phyloP scores from a whole-genome alignment of 257 asterid genomes.

The Gentiana dahurica region DNA sequence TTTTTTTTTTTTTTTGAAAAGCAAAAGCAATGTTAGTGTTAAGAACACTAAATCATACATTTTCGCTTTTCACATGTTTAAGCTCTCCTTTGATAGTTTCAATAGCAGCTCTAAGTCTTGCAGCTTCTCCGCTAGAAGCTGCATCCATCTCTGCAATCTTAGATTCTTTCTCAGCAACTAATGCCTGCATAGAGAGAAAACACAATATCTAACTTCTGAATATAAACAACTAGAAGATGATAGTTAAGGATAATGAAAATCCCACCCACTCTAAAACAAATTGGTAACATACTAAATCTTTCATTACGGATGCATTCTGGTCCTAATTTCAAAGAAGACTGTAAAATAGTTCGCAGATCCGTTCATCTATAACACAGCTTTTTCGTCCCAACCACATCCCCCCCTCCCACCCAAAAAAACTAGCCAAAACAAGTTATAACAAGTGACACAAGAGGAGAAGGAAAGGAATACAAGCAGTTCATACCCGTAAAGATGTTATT shows the following conservation, averaged over 20 bases:
- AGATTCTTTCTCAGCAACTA: constrained; percentile 73
- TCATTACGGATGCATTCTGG: too few species aligned
- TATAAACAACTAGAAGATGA: constrained; percentile 7
- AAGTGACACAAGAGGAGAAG: too few species aligned
- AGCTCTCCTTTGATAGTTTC: constrained; percentile 86
- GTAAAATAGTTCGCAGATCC: background rate
- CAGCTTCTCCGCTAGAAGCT: constrained; percentile 97
- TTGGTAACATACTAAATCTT: too few species aligned
- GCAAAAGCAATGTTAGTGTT: too few species aligned
- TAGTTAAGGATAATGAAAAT: constrained; percentile 5
- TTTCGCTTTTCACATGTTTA: constrained; percentile 49
- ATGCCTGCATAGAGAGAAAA: constrained; percentile 34
- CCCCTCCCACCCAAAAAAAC: too few species aligned
- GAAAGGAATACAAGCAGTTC: constrained; percentile 14
- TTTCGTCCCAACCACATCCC: too few species aligned
- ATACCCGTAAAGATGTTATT: constrained; percentile 74
- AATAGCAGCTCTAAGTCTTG: constrained; percentile 79
- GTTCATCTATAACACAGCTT: background rate
- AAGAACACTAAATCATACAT: constrained; percentile 30
- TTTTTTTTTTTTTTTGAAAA: background rate
- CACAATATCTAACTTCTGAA: constrained; percentile 8
- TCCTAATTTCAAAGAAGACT: too few species aligned
- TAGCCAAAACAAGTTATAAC: too few species aligned
- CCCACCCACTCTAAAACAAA: too few species aligned
- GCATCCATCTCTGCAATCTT: constrained; percentile 95